Evolutionary conservation across 177 flowering plant genomes (phyloP), one percentile per base, ranked within the genome.

Genomic region (Tripterygium wilfordii): DNA sequence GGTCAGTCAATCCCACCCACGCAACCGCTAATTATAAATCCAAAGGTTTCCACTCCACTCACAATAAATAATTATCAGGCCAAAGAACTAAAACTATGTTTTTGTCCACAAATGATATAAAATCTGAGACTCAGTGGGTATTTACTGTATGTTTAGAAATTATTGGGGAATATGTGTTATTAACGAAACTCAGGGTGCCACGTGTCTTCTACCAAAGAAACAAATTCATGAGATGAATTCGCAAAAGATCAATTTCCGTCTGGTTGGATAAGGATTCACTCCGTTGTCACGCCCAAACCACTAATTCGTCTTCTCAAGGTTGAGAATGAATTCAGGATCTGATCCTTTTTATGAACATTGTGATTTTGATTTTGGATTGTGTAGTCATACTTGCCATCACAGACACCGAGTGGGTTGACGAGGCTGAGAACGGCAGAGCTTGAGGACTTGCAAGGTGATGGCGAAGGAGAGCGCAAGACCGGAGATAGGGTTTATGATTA

Each of bases 401-500:
- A 66, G 13, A 86, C 91, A 7, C 96, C 88, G 17, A 10, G 1
- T 7, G 89, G 87, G 5, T 19, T 87, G 45, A 66, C 33, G 61
- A 53, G 26, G 45, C 51, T 69, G 19, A 68, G 96, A 23, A 65
- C 67, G 24, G 45, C 57, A 17, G 96, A 87, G 46, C 75, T 87
- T 1, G 49, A 13, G 28, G 44, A 0, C 2, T 30, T 79, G n/a
- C 43, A 86, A 21, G 91, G 96, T 0, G 45, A 72, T 42, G 86
- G 83, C 0, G 8, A 43, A 22, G 88, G 81, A 2, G 72, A 77
- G 52, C 45, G 78, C 7, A 57, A 70, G 61, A 7, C 8, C 0
- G 48, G 2, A 5, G 88, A 86, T 2, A 63, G 91, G 43, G 71
- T 83, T 0, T 86, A 86, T 24, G 95, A 86, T 27, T 86, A 82